Percentiles rank a stretch among this genome's conserved stretches.
Evolutionary conservation across 345 rosid species (phyloP).

Genomic region (Conringia planisiliqua): DNA sequence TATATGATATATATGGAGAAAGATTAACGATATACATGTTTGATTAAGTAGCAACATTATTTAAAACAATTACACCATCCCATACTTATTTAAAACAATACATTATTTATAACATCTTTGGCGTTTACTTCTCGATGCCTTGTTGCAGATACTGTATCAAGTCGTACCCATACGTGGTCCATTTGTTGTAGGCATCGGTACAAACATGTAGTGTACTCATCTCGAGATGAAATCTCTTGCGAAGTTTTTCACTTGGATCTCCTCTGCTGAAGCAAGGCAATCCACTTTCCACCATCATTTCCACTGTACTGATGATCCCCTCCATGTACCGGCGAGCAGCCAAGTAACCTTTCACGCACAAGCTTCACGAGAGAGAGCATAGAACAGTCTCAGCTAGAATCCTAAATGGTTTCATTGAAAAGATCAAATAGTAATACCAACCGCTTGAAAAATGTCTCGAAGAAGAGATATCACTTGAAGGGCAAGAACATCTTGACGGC

Average conservation of each 20-base stretch:
- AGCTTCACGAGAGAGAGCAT: constrained; percentile 32
- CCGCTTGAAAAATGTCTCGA: constrained; percentile 80
- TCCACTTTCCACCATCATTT: constrained; percentile 82
- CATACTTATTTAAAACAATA: too few species aligned
- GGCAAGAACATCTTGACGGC: constrained; percentile 99
- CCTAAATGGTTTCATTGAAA: background rate
- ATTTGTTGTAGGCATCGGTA: constrained; percentile 83
- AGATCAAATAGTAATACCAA: constrained; percentile 40
- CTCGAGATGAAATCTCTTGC: constrained; percentile 86
- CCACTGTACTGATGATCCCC: constrained; percentile 67
- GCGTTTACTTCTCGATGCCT: constrained; percentile 72
- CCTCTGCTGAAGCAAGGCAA: constrained; percentile 90
- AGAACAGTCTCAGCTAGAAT: background rate
- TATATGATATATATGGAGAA: too few species aligned
- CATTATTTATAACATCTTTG: background rate
- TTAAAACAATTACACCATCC: too few species aligned
- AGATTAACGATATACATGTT: too few species aligned
- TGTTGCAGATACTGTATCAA: constrained; percentile 86
- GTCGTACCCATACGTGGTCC: constrained; percentile 87
- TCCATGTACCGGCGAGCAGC: constrained; percentile 80
- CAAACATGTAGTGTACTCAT: constrained; percentile 65
- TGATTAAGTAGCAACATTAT: too few species aligned
- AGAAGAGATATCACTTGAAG: constrained; percentile 91
- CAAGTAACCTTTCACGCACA: constrained; percentile 81
- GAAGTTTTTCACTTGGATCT: constrained; percentile 75